Base-by-base conservation (phyloP, 345 rosid species). In the Salix dunnii region DNA sequence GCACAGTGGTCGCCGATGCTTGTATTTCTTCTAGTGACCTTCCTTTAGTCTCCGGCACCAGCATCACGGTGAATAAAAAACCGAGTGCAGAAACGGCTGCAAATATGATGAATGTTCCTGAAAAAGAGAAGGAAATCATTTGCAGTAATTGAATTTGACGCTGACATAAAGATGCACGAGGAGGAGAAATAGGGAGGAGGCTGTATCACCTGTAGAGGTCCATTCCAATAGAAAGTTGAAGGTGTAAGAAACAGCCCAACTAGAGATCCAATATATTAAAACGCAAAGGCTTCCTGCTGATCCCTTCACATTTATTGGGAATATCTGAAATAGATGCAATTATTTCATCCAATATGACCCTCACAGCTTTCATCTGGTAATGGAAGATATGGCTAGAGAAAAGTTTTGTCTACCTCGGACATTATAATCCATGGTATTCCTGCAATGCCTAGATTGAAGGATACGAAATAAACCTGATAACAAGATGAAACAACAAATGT, bases 261-360 rank as follows among this genome's bases (percentile, higher is more conserved):
- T 78, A 27, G 87, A 80, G 58, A 74, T 28, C 88, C 88, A 88
- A 28, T 77, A 84, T 8, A 81, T 80, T 1, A 85, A 70, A 3
- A 83, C 82, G 30, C 81, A 82, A 11, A 88, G 70, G 73, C 90
- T 87, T 73, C 90, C 91, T 1, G 85, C 90, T 18, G 74, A 36
- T 55, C 86, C 91, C 77, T 88, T 86, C 13, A 88, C 16, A 61
- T 87, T 85, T 27, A 88, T 66, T 14, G 91, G 91, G 46, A 85
- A 87, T 73, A 88, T 80, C 91, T 88, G 58, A 27, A 72, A 67
- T 0, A 28, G 17, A 76, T 2, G 53, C 0, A 31, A 23, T 2
- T 17, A 71, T 7, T 18, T 49, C 13, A 9, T 4, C 51, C 18
- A 71, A 18, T 46, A 23, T 35, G 12, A 33, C 12, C 27, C 13